Evolutionary conservation across 2,329 filamentous ascomycete genomes (phyloP), one percentile per base, ranked within the genome.

Genomic region (Paramyrothecium roridum): DNA sequence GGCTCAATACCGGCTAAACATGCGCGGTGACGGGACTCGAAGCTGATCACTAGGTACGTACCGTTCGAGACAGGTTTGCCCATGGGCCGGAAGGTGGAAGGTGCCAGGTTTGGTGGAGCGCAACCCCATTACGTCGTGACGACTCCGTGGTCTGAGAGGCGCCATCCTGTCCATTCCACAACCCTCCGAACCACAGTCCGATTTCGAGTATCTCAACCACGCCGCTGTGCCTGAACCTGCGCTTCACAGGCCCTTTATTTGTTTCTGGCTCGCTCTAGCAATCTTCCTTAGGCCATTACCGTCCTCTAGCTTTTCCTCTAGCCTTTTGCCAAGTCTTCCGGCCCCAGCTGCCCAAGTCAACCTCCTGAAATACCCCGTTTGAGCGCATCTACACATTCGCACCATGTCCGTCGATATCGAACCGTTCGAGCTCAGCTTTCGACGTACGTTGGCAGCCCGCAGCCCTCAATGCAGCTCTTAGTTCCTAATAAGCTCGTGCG

Each of bases 371-470:
- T 43, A 43, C 13, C 13, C 37, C 37, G 37, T 43, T 43, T 43
- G 13, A 17, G 37, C 13, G n/a, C 37, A 43, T 19, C 13, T 43
- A 43, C 37, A 19, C 37, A 40, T 16, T 56, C 48, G 57, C 76
- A 83, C 68, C 77, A 98, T 98, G 95, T 96, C 93, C 66, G 89
- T 99, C 78, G 90, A 96, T 68, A 90, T 99, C 71, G 88, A 95
- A 67, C 95, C 93, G 57, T 75, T 84, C 65, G 95, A 98, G 83
- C 86, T 99, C 71, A 90, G 86, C 78, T 99, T 99, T 79, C 89
- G 87, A 77, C 90, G 95, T 98, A 82, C 70, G 89, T 82, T 59
- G 65, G 51, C 58, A 54, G 52, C 54, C n/a, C 47, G 52, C 46
- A 20, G 48, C 49, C 58, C 50, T 48, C 49, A 34, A 16, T 43